Conservation (phyloP, 164 flowering plant species). For the Nymphaea thermarum region DNA sequence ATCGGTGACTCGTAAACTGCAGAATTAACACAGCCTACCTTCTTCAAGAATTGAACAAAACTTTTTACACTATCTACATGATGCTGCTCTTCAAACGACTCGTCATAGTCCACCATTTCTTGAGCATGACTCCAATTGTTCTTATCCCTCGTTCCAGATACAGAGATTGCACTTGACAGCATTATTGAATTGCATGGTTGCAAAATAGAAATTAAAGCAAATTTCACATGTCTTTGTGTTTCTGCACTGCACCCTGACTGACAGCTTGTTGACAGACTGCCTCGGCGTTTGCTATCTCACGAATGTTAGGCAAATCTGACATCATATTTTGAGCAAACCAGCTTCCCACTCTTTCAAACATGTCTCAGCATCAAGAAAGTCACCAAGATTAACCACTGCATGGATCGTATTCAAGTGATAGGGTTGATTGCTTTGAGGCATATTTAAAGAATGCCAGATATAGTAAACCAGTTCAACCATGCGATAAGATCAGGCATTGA, state of each 20-base stretch:
- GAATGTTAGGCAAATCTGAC: constrained; percentile 59
- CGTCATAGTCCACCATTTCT: constrained; percentile 37
- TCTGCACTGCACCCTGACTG: constrained; percentile 57
- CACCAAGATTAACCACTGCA: constrained; percentile 65
- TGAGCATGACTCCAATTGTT: constrained; percentile 28
- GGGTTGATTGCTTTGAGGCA: constrained; percentile 60
- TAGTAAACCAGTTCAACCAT: constrained; percentile 69
- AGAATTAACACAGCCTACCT: constrained; percentile 30
- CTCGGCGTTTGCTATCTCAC: constrained; percentile 46
- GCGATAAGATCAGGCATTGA: constrained; percentile 72
- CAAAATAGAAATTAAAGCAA: constrained; percentile 50
- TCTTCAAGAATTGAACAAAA: constrained; percentile 45
- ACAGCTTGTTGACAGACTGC: constrained; percentile 36
- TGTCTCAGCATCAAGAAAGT: constrained; percentile 86
- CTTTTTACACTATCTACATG: constrained; percentile 83
- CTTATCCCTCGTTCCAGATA: constrained; percentile 43
- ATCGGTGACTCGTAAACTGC: constrained; percentile 68
- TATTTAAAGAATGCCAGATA: constrained; percentile 83
- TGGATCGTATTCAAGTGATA: constrained; percentile 77
- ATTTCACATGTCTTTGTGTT: constrained; percentile 85
- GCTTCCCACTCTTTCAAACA: constrained; percentile 79
- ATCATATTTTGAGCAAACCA: constrained; percentile 47
- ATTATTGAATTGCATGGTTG: constrained; percentile 30
- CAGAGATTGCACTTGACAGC: constrained; percentile 53
- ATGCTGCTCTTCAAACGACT: constrained; percentile 53